phyloP scores from a whole-genome alignment of 2,329 filamentous ascomycete genomes.

The Raffaelea ambrosiae region DNA sequence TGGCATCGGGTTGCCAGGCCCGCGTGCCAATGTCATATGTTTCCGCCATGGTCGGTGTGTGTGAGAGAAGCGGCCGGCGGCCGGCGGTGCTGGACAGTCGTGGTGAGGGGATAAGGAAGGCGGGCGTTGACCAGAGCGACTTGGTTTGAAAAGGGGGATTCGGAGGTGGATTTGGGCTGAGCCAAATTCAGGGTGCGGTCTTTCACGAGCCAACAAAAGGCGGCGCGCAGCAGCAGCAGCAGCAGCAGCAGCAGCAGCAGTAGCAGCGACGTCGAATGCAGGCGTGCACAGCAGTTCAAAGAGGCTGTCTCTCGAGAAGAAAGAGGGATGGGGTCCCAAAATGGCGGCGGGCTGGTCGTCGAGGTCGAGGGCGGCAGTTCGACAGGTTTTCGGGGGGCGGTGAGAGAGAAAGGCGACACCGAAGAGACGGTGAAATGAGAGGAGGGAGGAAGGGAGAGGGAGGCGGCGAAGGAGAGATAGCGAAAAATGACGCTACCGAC shows the following conservation, averaged over 20 bases:
- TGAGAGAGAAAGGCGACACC: too few species aligned
- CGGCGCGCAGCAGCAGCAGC: too few species aligned
- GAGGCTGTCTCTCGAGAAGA: background rate
- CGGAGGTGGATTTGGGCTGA: too few species aligned
- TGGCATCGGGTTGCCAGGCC: conserved; percentile 95
- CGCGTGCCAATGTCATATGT: conserved; percentile 93
- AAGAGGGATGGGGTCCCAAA: background rate
- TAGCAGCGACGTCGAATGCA: too few species aligned
- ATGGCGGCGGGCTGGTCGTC: too few species aligned
- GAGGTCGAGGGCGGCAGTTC: too few species aligned
- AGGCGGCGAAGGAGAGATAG: background rate
- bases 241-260: too few species aligned
- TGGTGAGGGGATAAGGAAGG: background rate
- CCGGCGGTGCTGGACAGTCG: conserved; percentile 2
- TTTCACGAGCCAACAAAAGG: too few species aligned
- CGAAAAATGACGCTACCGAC: conserved; percentile 13
- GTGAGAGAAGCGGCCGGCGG: conserved; percentile 16
- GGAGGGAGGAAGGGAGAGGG: conserved; percentile 11
- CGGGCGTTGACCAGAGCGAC: background rate
- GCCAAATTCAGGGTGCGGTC: background rate
- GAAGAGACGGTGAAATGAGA: conserved; percentile 5
- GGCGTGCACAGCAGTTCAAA: too few species aligned
- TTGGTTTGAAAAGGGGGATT: background rate
- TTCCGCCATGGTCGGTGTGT: conserved; percentile 65
- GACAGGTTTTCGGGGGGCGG: too few species aligned